Conservation (phyloP, 495 filamentous ascomycete genomes). For the Podospora bellae-mahoneyi region DNA sequence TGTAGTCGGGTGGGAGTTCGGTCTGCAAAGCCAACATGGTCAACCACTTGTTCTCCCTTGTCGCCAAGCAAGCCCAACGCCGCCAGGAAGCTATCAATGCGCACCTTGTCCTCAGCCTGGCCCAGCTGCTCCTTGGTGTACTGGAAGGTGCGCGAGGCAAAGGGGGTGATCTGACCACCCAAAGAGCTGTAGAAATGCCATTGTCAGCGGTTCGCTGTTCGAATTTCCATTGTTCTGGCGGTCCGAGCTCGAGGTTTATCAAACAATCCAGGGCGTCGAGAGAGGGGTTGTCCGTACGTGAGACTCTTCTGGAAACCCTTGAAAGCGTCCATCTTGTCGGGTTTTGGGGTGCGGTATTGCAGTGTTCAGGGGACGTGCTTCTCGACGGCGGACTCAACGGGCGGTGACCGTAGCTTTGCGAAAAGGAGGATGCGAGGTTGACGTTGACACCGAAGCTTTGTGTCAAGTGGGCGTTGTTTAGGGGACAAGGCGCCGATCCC, state of each 20-base stretch:
- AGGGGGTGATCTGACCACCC: slow-evolving; percentile 69
- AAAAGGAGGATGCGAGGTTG: neutral
- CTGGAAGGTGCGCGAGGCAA: slow-evolving; percentile 90
- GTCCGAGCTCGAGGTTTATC: neutral
- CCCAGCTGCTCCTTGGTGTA: slow-evolving; percentile 96
- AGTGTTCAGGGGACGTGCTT: neutral
- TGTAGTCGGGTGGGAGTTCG: slow-evolving; percentile 93
- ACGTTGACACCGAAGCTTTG: slow-evolving; percentile 7
- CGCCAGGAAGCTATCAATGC: slow-evolving; percentile 14
- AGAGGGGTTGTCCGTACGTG: slow-evolving; percentile 22
- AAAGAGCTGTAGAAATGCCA: slow-evolving; percentile 36
- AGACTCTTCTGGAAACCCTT: slow-evolving; percentile 38
- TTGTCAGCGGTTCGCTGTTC: slow-evolving; percentile 13
- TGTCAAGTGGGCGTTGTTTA: slow-evolving; percentile 7
- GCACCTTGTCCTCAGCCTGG: slow-evolving; percentile 89
- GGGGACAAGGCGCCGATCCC: slow-evolving; percentile 2
- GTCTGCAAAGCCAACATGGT: slow-evolving; percentile 53
- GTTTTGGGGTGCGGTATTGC: neutral
- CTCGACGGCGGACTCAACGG: neutral
- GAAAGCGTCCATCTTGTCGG: slow-evolving; percentile 33
- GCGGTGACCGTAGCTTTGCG: neutral
- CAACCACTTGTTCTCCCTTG: slow-evolving; percentile 14
- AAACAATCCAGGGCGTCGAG: neutral
- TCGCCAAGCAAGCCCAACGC: neutral
- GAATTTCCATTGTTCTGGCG: neutral